phyloP scores from a whole-genome alignment of 2,329 filamentous ascomycete species.

The Neurospora sp. region DNA sequence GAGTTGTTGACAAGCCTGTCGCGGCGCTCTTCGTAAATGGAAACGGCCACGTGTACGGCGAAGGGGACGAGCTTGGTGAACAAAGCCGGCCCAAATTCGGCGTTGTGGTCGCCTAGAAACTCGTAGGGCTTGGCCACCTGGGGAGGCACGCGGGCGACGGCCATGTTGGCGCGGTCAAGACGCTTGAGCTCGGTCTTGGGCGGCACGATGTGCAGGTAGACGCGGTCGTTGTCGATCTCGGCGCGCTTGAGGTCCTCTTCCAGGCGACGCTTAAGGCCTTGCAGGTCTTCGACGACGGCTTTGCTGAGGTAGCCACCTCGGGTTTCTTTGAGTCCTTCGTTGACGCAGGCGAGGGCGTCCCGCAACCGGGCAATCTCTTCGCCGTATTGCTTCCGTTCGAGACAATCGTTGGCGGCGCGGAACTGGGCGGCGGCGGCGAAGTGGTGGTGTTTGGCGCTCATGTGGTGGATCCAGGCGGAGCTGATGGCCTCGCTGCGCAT shows the following conservation, averaged over 20 bases:
- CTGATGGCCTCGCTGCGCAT: slow-evolving; percentile 84
- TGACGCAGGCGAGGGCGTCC: slow-evolving; percentile 74
- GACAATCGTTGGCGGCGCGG: slow-evolving; percentile 75
- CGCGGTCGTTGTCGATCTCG: slow-evolving; percentile 93
- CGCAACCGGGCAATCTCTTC: slow-evolving; percentile 84
- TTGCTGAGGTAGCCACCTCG: slow-evolving; percentile 67
- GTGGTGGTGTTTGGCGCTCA: slow-evolving; percentile 93
- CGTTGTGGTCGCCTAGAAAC: slow-evolving; percentile 62
- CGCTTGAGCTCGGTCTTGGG: slow-evolving; percentile 80
- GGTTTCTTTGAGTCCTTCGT: slow-evolving; percentile 77
- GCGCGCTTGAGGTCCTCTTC: slow-evolving; percentile 83
- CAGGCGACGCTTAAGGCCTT: slow-evolving; percentile 71
- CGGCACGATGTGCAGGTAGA: slow-evolving; percentile 79
- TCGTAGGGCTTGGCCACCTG: slow-evolving; percentile 75
- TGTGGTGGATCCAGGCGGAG: slow-evolving; percentile 95
- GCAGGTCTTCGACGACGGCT: slow-evolving; percentile 70
- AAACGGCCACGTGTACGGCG: slow-evolving; percentile 87
- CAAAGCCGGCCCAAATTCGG: slow-evolving; percentile 72
- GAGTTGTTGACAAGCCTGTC: slow-evolving; percentile 85
- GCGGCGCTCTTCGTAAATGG: slow-evolving; percentile 85
- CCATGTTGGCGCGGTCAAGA: slow-evolving; percentile 85
- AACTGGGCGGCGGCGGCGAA: slow-evolving; percentile 95
- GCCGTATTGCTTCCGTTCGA: slow-evolving; percentile 91
- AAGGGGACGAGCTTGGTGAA: slow-evolving; percentile 93
- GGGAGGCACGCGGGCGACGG: slow-evolving; percentile 64